Evolutionary conservation across 768 basidiomycete species (phyloP), one percentile per base, ranked within the genome.

Genomic region (Favolaschia claudopus): DNA sequence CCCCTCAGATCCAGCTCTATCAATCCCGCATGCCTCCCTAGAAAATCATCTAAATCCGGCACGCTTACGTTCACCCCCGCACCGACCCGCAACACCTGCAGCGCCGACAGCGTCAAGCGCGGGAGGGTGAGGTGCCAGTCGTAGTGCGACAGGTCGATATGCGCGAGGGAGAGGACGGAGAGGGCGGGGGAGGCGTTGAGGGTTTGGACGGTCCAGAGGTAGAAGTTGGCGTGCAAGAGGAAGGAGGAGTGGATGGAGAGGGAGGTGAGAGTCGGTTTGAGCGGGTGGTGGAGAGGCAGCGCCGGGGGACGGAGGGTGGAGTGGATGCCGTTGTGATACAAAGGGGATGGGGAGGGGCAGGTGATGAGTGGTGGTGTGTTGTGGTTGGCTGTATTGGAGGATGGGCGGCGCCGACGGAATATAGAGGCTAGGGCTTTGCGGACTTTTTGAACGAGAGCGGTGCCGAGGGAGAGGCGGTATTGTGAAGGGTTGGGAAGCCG

Each of bases 71-170:
- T 43, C 28, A 34, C 40, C 7, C 46, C 46, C 14, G 47, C 27
- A 1, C 53, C 53, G 34, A 61, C 36, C 14, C 14, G 13, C 2
- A 61, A 36, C 9, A 20, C 14, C 2, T 17, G 4, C 2, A 61
- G 46, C 12, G 24, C n/a, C 19, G 53, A 20, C 20, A 61, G 34
- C 0, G 53, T 43, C 7, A 61, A 19, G 15, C 34, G 22, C 0
- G 60, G 60, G 34, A 61, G 54, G n/a, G 31, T 45, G 28, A 61
- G 47, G 4, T 29, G 13, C 60, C 60, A 61, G 53, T 61, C 60
- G 40, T 55, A 61, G 31, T 50, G 54, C 29, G 14, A 29, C 19
- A 61, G 49, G 14, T 46, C 60, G 36, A 61, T 49, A n/a, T 40
- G 15, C 20, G 29, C 43, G 39, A 61, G 47, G 33, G 60, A 56